phyloP scores from a whole-genome alignment of 83 land plant genomes.

The Thuja plicata region DNA sequence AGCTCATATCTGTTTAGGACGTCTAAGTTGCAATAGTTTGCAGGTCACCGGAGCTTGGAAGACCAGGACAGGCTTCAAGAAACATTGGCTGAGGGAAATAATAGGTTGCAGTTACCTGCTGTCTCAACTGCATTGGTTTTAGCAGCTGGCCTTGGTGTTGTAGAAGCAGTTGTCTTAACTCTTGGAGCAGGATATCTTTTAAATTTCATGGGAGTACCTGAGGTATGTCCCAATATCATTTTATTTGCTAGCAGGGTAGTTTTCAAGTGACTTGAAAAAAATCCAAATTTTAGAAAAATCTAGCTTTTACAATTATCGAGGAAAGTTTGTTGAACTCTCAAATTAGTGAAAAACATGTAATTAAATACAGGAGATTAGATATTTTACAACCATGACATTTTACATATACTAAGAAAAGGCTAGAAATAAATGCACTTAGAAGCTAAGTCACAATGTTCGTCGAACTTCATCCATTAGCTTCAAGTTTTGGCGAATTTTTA shows the following conservation, averaged over 20 bases:
- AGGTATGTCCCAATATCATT: constrained; percentile 56
- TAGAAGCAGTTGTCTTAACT: constrained; percentile 62
- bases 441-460: too few species aligned
- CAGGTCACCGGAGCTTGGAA: constrained; percentile 15
- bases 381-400: background rate
- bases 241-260: background rate
- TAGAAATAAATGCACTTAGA: background rate
- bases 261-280: background rate
- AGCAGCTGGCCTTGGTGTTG: constrained; percentile 73
- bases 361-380: background rate
- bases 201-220: constrained; percentile 84
- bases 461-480: too few species aligned
- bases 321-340: background rate
- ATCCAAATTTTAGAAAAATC: background rate
- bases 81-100: constrained; percentile 11
- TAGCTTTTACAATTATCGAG: background rate
- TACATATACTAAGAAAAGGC: background rate
- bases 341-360: background rate
- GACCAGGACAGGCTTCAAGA: constrained; percentile 2
- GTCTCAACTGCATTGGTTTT: constrained; percentile 87
- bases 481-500: too few species aligned
- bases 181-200: constrained; percentile 61
- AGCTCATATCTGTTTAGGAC: background rate
- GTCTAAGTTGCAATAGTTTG: constrained; percentile 18
- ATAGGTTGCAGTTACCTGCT: constrained; percentile 72